Evolutionary conservation across 164 flowering plant species (phyloP), one percentile per base, ranked within the genome.

Genomic region (Tinospora cordifolia): DNA sequence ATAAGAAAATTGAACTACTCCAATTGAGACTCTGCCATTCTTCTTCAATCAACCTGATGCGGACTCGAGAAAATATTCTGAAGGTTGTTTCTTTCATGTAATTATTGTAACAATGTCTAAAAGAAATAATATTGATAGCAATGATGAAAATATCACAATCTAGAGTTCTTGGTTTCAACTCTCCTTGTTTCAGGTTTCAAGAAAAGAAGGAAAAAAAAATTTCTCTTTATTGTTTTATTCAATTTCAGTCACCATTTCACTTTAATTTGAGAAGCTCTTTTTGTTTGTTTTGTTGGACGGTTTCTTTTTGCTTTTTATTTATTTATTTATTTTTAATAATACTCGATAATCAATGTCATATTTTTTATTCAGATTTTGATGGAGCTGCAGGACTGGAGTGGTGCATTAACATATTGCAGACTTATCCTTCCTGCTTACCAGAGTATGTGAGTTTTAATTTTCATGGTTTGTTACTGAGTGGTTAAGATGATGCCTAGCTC

Each of bases 371-470:
- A 92, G 99, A 83, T 86, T 63, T 77, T 81, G 65, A 86, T 90
- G 96, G 96, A 90, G 79, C 79, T 87, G 73, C 76, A 87, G 69
- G 84, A 85, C 38, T 94, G 99, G 99, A 78, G 70, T 75, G 89
- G 81, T 66, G 97, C 98, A 58, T 81, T 92, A 47, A 54, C 69
- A 8, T 89, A 83, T 74, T 88, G 96, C 84, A 83, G 84, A 74
- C 73, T 85, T 73, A 88, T 91, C 41, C 80, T 94, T 77, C 91
- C 92, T 62, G 82, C 80, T 36, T 94, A 94, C 80, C 75, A 87
- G 79, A 86, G 98, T 92, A 87, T 57, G 91, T 77, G 21, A 34
- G 30, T 58, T 69, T 71, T 30, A 44, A 60, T 30, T 30, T 30
- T 30, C 36, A 30, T 30, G 36, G 36, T 30, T 30, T 30, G 36